Percentiles rank a stretch among this genome's conserved stretches.
These are phyloP conservation scores for Incumbomyces lentus DNA, from an alignment of 2,329 filamentous ascomycete genomes.

Conservation along the genomic window DNA sequence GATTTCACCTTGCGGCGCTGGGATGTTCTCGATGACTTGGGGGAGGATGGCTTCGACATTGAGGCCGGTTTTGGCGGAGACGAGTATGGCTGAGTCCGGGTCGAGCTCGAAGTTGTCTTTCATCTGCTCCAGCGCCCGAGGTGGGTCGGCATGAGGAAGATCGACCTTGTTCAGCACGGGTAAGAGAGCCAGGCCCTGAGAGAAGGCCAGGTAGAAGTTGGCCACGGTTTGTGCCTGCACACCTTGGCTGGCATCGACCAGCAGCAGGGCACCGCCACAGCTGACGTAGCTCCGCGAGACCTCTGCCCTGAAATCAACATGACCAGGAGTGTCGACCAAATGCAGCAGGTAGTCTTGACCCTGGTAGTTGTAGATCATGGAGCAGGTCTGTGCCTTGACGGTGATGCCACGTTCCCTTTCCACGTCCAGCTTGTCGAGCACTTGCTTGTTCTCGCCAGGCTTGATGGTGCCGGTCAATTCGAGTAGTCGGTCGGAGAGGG, in stretches of 20 bases:
- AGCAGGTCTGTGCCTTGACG: conserved; percentile 97
- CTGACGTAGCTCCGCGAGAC: conserved; percentile 93
- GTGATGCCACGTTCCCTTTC: conserved; percentile 94
- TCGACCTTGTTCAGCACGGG: conserved; percentile 97
- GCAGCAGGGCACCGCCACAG: conserved; percentile 80
- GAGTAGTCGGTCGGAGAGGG: conserved; percentile 80
- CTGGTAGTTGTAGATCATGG: conserved; percentile 84
- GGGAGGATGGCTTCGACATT: conserved; percentile 79
- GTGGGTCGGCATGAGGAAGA: conserved; percentile 77
- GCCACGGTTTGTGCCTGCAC: conserved; percentile 97
- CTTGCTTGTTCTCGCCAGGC: conserved; percentile 80
- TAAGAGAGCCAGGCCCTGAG: conserved; percentile 74
- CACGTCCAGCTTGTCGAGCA: conserved; percentile 92
- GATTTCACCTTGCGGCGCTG: conserved; percentile 64
- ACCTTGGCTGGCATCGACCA: conserved; percentile 93
- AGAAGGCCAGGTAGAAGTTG: conserved; percentile 96
- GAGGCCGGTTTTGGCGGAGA: conserved; percentile 88
- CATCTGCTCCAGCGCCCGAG: conserved; percentile 77
- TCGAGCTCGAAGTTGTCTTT: conserved; percentile 79
- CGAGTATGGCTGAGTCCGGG: conserved; percentile 59
- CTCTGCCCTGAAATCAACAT: conserved; percentile 95
- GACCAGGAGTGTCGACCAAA: conserved; percentile 90
- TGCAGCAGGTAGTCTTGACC: conserved; percentile 87
- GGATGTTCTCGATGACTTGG: conserved; percentile 73
- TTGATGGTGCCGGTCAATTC: conserved; percentile 91